These are phyloP conservation scores for Rhizopogon roseolus DNA, from an alignment of 768 basidiomycete species.

Conservation along the genomic window DNA sequence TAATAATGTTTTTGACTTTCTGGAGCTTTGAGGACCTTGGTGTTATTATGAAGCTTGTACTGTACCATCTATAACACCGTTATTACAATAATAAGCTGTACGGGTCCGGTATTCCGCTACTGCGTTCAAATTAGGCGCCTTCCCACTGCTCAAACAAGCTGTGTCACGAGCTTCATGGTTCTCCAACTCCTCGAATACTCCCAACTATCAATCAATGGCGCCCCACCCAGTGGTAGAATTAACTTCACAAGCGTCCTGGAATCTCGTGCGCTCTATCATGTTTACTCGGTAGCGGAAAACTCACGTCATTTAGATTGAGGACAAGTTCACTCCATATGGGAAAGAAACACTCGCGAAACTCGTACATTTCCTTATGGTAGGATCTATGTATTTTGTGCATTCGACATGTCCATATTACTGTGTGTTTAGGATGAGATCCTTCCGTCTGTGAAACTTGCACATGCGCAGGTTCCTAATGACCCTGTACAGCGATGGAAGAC, in stretches of 20 bases:
- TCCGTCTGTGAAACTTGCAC: constrained; percentile 73
- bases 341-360: constrained; percentile 85
- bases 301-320: constrained; percentile 57
- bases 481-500: constrained; percentile 78
- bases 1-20: constrained; percentile 16
- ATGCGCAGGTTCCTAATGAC: constrained; percentile 77
- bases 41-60: not conserved
- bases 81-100: no score
- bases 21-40: not conserved
- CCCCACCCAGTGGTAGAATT: constrained; percentile 70
- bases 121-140: not conserved
- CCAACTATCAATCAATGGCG: constrained; percentile 34
- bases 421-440: constrained; percentile 73
- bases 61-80: no score
- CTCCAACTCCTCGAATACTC: not conserved
- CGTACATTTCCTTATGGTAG: constrained; percentile 78
- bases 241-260: constrained; percentile 84
- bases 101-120: no score
- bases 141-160: not conserved
- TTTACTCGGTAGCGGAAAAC: not conserved
- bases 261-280: constrained; percentile 51
- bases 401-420: not conserved
- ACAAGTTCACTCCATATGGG: constrained; percentile 88
- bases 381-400: constrained; percentile 7
- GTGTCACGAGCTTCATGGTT: not conserved